A percentile compares a stretch with the other conserved stretches of the same genome.
phyloP scores from a whole-genome alignment of 1,284 basidiomycete species.

The Trichosporon inkin region DNA sequence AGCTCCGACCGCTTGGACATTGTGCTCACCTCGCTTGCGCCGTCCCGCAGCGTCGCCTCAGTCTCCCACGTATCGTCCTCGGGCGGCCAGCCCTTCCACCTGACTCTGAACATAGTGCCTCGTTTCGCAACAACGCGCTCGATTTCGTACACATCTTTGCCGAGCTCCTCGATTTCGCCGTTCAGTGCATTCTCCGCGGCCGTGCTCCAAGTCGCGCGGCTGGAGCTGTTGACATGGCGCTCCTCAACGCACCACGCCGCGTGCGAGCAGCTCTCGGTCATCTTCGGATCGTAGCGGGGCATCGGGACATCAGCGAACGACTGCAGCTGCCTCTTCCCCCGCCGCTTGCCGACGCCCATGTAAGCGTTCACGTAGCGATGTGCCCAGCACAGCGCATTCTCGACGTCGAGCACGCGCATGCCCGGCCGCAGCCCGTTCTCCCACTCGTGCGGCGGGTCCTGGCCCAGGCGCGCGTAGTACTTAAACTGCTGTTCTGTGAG shows the following conservation, averaged over 20 bases:
- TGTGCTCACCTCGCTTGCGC: slow-evolving; percentile 31
- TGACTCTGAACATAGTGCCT: slow-evolving; percentile 28
- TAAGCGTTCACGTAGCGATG: slow-evolving; percentile 32
- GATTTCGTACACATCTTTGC: slow-evolving; percentile 30
- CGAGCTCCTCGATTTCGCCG: slow-evolving; percentile 13
- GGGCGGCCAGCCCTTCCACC: slow-evolving; percentile 36
- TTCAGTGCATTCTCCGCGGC: slow-evolving; percentile 21
- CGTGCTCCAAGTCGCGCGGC: slow-evolving; percentile 16
- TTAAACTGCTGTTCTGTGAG: slow-evolving; percentile 35
- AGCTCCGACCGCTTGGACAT: no score
- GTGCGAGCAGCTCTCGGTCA: slow-evolving; percentile 8
- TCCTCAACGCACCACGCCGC: slow-evolving; percentile 35
- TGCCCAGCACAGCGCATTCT: slow-evolving; percentile 38
- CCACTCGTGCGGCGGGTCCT: slow-evolving; percentile 32
- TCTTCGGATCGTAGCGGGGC: slow-evolving; percentile 16
- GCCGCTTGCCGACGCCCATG: slow-evolving; percentile 3
- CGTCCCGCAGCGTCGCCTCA: slow-evolving; percentile 18
- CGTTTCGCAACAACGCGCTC: slow-evolving; percentile 29
- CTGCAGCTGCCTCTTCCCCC: slow-evolving; percentile 5
- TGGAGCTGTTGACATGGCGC: slow-evolving; percentile 7
- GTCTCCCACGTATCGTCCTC: slow-evolving; percentile 40
- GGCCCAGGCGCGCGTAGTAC: slow-evolving; percentile 30
- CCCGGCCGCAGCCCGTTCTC: slow-evolving; percentile 29
- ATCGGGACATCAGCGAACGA: slow-evolving; percentile 18
- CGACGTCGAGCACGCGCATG: slow-evolving; percentile 34